Conservation (phyloP, 1,139 yeast genomes). For the Saccharomyces hybrid region DNA sequence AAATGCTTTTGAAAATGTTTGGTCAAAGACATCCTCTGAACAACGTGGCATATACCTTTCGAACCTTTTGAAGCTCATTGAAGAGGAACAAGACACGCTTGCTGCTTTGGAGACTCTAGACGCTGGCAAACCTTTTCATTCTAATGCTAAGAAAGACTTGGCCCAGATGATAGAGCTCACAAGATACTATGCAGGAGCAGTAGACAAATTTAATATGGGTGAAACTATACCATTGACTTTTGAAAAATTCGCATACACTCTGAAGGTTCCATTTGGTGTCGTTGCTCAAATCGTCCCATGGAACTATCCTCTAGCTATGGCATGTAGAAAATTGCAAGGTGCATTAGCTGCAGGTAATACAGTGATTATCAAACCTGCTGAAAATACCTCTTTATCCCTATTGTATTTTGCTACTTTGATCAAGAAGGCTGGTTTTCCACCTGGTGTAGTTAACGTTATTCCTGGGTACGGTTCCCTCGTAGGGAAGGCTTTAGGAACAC, state of each 20-base stretch:
- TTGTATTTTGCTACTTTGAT: constrained; percentile 48
- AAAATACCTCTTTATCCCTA: constrained; percentile 57
- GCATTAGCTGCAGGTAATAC: constrained; percentile 66
- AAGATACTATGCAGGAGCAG: constrained; percentile 78
- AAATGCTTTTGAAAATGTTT: constrained; percentile 49
- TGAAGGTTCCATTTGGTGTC: constrained; percentile 77
- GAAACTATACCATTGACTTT: constrained; percentile 58
- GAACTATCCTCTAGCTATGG: constrained; percentile 69
- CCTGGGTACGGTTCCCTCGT: constrained; percentile 52
- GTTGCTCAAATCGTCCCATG: constrained; percentile 73
- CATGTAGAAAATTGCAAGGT: constrained; percentile 64
- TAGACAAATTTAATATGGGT: constrained; percentile 72
- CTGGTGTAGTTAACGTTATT: constrained; percentile 59
- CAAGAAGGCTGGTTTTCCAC: constrained; percentile 64
- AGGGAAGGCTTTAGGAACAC: constrained; percentile 52
- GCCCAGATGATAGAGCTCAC: constrained; percentile 52
- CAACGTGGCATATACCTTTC: constrained; percentile 42
- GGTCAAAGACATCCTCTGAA: constrained; percentile 44
- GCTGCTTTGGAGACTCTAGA: constrained; percentile 60
- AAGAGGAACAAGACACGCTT: constrained; percentile 42
- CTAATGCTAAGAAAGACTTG: constrained; percentile 54
- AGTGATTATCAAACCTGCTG: constrained; percentile 60
- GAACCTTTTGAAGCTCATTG: constrained; percentile 47
- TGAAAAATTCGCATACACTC: constrained; percentile 64
- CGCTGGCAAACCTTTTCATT: constrained; percentile 53